phyloP scores from a whole-genome alignment of 257 asterid species.

The Anisodus tanguticus region DNA sequence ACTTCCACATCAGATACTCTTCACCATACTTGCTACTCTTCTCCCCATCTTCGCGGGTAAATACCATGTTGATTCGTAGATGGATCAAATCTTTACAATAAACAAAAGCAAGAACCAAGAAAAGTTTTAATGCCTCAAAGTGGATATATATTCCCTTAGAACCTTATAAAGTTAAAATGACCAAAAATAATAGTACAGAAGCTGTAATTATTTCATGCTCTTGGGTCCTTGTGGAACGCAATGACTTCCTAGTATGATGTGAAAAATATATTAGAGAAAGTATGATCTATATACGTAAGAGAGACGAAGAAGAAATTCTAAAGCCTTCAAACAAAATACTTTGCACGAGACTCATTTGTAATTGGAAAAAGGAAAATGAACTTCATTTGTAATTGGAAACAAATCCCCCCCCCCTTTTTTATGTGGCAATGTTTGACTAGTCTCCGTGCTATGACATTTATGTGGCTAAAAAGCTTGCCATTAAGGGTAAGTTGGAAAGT shows the following conservation, averaged over 20 bases:
- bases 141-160: not conserved
- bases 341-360: not conserved
- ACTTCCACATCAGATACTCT: conserved; percentile 22
- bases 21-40: conserved; percentile 15
- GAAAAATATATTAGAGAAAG: not conserved
- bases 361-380: not conserved
- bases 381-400: not conserved
- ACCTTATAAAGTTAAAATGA: not conserved
- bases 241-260: not conserved
- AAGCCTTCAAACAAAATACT: not conserved
- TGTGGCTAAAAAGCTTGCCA: not conserved
- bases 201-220: conserved; percentile 6
- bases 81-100: conserved; percentile 24
- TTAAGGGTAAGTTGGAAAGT: not conserved
- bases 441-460: not conserved
- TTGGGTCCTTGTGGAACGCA: not conserved
- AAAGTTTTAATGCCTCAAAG: conserved; percentile 2
- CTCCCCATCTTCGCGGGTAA: conserved; percentile 25
- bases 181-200: not conserved
- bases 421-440: not conserved
- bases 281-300: not conserved
- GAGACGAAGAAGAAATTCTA: not conserved
- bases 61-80: conserved; percentile 19
- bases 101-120: conserved; percentile 10
- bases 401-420: not conserved